Evolutionary conservation across 495 filamentous ascomycete genomes (phyloP), one percentile per base, ranked within the genome.

Genomic region (Parathielavia hyrcaniae): DNA sequence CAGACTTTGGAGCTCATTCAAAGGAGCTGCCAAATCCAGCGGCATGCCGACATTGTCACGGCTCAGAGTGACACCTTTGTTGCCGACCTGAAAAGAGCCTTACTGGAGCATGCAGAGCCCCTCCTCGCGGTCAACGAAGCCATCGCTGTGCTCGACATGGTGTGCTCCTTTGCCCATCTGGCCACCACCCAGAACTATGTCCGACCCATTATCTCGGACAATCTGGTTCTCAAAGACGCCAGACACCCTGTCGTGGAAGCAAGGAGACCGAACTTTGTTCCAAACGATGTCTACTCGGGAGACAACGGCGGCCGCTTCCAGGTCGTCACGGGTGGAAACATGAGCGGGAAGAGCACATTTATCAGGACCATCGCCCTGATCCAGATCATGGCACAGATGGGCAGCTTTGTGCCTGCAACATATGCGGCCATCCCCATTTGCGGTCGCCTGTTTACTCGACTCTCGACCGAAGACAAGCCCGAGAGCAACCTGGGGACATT

Each of bases 281-380:
- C 93, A 0, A 98, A 97, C 62, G 90, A 96, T 14, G 64, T 67
- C 55, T 88, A 88, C 44, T 96, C 90, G 64, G 89, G 90, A 36
- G 85, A 83, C 19, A 74, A 84, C 30, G 83, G 88, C 57, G 81
- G 79, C 35, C 83, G 92, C 9, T 91, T 97, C 69, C 90, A 96
- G 59, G 88, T 97, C 59, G 86, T 98, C 66, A 96, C 93, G 7
- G 93, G 93, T 41, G 93, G 90, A 71, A 98, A 98, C 70, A 97
- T 97, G 95, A 95, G 90, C 64, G 93, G 93, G n/a, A 97, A 96
- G 67, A 90, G 89, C 59, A 97, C 92, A 0, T 97, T 95, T 73
- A 95, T 97, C 66, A 85, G 89, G 58, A 86, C 84, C 8, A 76
- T 96, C 41, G 90, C 92, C 17, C 75, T 98, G 11, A 84, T 92